Base-by-base conservation (phyloP, 208 protist genomes). In the Leishmania lainsoni region DNA sequence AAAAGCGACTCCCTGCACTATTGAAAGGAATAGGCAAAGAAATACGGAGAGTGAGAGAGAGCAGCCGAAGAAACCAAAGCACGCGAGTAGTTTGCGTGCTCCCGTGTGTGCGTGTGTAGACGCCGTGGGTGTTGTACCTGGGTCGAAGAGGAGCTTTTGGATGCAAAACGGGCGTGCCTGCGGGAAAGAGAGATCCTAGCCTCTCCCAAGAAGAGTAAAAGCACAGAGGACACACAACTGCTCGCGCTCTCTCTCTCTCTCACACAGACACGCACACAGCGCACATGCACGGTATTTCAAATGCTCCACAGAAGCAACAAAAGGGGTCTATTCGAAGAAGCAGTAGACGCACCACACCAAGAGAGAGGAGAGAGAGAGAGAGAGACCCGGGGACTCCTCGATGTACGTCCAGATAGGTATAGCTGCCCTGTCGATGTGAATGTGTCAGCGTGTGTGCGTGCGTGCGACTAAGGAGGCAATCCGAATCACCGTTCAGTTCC, bases 321-420 rank as follows among this genome's bases (percentile, higher is more conserved):
- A 49, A 22, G 5, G 42, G 22, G 54, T 20, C 29, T 39, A 51
- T 51, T n/a, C 42, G 3, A 72, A 72, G 20, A 29, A 16, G 45
- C 22, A 52, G 17, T 14, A 76, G 17, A 52, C 42, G 26, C 48
- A 75, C 70, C 5, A 71, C 17, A 5, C 14, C 4, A 16, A 42
- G 39, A 76, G 51, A 76, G 72, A 58, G 71, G 51, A 39, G 5
- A 42, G 39, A 76, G 51, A 76, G 72, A 58, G 71, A 72, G 66
- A 71, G 66, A n/a, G 48, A 4, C 42, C 42, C 42, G 42, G 42
- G 59, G 71, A 42, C 71, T 5, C 35, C 49, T 0, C 26, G 39
- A 22, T 45, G 66, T 42, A 39, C 6, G 39, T n/a, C 45, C 42
- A 49, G 32, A 22, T 45, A 35, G 6, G 35, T 75, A 54, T 56